Percentiles rank a stretch among this genome's conserved stretches.
phyloP scores from a whole-genome alignment of 2,329 filamentous ascomycete species.

The Cercospora sp. region DNA sequence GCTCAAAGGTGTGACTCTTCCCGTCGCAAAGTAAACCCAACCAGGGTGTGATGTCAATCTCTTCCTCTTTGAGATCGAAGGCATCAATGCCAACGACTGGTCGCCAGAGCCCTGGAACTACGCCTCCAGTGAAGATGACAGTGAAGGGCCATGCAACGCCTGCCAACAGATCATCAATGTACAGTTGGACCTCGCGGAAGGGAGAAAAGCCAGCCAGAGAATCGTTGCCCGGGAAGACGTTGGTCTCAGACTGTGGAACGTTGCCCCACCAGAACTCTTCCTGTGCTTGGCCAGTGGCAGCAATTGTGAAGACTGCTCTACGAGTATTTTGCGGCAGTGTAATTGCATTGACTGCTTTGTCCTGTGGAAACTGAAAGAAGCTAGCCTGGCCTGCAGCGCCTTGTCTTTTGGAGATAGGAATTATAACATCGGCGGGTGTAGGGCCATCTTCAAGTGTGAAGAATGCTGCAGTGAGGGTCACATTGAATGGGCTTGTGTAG shows the following conservation, averaged over 20 bases:
- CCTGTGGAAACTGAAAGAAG: constrained; percentile 65
- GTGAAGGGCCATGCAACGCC: constrained; percentile 81
- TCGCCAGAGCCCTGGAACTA: constrained; percentile 74
- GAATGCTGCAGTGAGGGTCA: constrained; percentile 72
- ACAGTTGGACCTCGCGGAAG: constrained; percentile 75
- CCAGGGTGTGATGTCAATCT: constrained; percentile 80
- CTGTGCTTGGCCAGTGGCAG: constrained; percentile 70
- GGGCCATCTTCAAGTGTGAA: constrained; percentile 54
- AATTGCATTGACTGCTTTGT: constrained; percentile 61
- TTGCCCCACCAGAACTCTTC: constrained; percentile 73
- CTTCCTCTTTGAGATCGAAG: constrained; percentile 75
- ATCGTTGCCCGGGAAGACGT: constrained; percentile 57
- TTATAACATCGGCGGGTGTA: constrained; percentile 60
- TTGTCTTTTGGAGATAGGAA: constrained; percentile 62
- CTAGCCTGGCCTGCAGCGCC: constrained; percentile 57
- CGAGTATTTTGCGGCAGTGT: constrained; percentile 65
- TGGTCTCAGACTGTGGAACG: constrained; percentile 62
- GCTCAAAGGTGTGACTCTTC: constrained; percentile 63
- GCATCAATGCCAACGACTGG: constrained; percentile 77
- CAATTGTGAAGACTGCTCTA: constrained; percentile 72
- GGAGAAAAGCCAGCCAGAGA: constrained; percentile 67
- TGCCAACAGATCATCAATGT: constrained; percentile 70
- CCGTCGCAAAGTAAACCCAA: constrained; percentile 69
- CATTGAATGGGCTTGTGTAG: constrained; percentile 74
- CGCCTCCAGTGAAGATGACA: constrained; percentile 77